Evolutionary conservation across 163 green algal species (phyloP).

Genomic region (Chloromonas sp.): DNA sequence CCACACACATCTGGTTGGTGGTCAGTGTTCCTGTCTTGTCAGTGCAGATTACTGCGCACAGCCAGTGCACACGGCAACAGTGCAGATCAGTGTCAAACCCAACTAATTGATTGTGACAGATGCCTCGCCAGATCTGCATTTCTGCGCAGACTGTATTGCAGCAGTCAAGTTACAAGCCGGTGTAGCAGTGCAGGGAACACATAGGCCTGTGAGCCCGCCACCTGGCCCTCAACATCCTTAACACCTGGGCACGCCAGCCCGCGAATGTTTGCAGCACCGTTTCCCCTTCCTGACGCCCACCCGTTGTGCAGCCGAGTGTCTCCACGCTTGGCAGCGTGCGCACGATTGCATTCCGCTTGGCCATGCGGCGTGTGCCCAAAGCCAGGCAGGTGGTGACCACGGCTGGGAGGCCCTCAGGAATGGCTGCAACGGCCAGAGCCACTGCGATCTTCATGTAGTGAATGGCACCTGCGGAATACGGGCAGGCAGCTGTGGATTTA

Average conservation of each 20-base stretch:
- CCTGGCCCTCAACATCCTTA: no score
- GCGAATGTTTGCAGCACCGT: no score
- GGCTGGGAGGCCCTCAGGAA: slow-evolving; percentile 89
- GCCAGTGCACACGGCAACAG: no score
- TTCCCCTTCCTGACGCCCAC: no score
- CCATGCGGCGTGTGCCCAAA: slow-evolving; percentile 87
- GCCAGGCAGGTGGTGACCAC: slow-evolving; percentile 84
- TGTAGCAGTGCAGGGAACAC: no score
- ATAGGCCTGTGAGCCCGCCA: no score
- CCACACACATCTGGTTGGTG: slow-evolving; percentile 73
- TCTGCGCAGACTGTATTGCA: no score
- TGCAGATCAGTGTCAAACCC: no score
- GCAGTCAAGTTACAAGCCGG: no score
- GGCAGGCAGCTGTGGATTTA: not conserved
- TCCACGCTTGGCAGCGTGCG: slow-evolving; percentile 79
- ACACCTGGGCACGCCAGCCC: no score
- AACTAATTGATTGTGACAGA: no score
- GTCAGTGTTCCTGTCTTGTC: slow-evolving; percentile 92
- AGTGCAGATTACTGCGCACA: slow-evolving; percentile 78
- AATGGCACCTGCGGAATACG: slow-evolving; percentile 24
- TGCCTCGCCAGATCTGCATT: no score
- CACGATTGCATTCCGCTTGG: slow-evolving; percentile 84
- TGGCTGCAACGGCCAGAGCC: slow-evolving; percentile 95
- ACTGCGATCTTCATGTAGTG: slow-evolving; percentile 99
- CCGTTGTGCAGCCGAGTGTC: slow-evolving; percentile 88